Evolutionary conservation across 2,329 filamentous ascomycete genomes (phyloP), one percentile per base, ranked within the genome.

Genomic region (Aspergillus thermomutatus): DNA sequence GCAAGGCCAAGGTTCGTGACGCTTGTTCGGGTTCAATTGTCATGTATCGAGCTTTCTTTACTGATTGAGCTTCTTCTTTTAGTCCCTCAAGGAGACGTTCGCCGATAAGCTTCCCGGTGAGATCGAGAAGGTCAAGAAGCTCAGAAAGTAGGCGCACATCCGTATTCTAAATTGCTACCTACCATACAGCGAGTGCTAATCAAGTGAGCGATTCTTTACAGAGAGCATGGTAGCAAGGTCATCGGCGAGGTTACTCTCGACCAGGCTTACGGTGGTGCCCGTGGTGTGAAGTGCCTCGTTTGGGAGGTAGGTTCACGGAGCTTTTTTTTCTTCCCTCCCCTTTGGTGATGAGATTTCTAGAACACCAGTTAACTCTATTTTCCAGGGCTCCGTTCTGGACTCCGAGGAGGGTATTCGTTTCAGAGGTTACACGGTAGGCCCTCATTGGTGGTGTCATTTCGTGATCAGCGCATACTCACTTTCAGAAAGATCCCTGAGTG

Each of bases 371-470:
- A 58, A 54, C 25, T 51, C 27, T 56, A 54, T 34, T 47, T 21
- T 55, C 25, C 65, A 83, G 81, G 87, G 93, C 71, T 99, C 94
- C 72, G 94, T 99, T 70, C 89, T 99, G 72, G 94, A 99, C 81
- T 86, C 93, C 57, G 92, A 97, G 84, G 94, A 99, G 86, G 94
- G 94, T 82, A 99, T 99, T 80, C 91, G 94, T 71, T 99, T 99
- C 88, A 89, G 94, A 77, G 94, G 94, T 83, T 94, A 93, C 86
- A 99, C 94, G 67, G 82, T 85, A 76, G 68, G 81, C 70, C 37
- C 25, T 21, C 54, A 23, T 3, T 49, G 14, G 45, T 17, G 27
- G n/a, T 50, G 41, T 27, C 19, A 9, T 8, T n/a, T 11, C 26
- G 19, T 50, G 46, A 28, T 25, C 49, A 34, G 51, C 51, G 58